Evolutionary conservation across 1,284 basidiomycete genomes (phyloP), one percentile per base, ranked within the genome.

Genomic region (Sutorius eximius): DNA sequence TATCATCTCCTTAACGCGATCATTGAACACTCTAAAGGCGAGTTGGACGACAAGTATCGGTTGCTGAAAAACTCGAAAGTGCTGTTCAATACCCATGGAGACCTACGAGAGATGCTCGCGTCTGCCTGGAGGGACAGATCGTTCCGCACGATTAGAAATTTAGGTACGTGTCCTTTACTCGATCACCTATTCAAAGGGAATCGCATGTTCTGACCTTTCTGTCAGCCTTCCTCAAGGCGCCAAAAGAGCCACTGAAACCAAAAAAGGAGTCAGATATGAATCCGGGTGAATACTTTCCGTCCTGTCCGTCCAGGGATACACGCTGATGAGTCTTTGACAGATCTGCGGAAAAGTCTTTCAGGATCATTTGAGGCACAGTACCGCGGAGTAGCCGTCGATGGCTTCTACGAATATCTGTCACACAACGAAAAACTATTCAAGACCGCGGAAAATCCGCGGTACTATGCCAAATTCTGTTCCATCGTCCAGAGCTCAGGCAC

Each of bases 401-500:
- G 42, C n/a, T 44, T 44, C 27, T 43, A 27, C 24, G 24, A 43
- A 9, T 43, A 43, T 7, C 3, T 43, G 10, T 11, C 24, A 27
- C 41, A 27, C 41, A 27, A 42, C 24, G 22, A 42, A 9, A n/a
- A 27, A 11, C 22, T 43, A 3, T 27, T 43, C 16, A n/a, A 44
- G 24, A 27, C 24, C 24, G 6, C 24, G 5, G 6, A 27, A 3
- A 27, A 5, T 27, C 24, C 24, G 24, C 24, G 3, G 24, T 27
- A 27, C 24, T 27, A 27, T 27, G 24, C 24, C 24, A 27, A 27
- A 27, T 27, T 27, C 24, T 27, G 61, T 37, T 60, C 60, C 1
- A 30, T 63, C 1, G 55, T 63, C 0, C 61, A 63, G n/a, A 63
- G 61, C 20, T 63, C 61, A 0, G 63, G 62, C 0, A 65, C 64